Evolutionary conservation across 768 basidiomycete genomes (phyloP).

Genomic region (Leccinum rimulosum): DNA sequence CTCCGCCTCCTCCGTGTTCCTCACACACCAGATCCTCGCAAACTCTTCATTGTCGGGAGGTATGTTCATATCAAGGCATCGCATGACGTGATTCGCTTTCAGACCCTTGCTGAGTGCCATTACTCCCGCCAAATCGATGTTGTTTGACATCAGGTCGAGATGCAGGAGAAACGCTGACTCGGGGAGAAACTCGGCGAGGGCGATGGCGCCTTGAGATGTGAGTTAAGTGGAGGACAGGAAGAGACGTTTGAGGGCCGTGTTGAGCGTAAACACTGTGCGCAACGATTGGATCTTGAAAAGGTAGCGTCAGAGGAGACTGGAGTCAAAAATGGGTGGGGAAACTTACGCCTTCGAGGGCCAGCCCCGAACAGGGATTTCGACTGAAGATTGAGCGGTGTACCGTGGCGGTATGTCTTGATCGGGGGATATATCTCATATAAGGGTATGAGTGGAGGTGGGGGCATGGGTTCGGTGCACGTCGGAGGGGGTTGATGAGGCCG

Average conservation of each 20-base stretch:
- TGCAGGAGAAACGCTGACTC: constrained; percentile 86
- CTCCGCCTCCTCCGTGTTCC: constrained; percentile 92
- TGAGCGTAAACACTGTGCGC: constrained; percentile 89
- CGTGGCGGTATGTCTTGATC: no score
- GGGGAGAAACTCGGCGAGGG: constrained; percentile 93
- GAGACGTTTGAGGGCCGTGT: constrained; percentile 85
- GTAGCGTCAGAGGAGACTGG: neutral
- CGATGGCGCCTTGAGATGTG: constrained; percentile 83
- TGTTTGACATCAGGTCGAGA: constrained; percentile 84
- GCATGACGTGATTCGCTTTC: constrained; percentile 78
- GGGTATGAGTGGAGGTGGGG: no score
- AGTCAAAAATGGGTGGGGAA: constrained; percentile 5
- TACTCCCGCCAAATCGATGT: constrained; percentile 84
- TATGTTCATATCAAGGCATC: constrained; percentile 92
- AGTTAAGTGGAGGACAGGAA: constrained; percentile 85
- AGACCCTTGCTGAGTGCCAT: constrained; percentile 89
- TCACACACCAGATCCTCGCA: constrained; percentile 84
- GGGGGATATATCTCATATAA: no score
- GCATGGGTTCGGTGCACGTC: no score
- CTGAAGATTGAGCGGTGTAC: no score
- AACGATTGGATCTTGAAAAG: constrained; percentile 70
- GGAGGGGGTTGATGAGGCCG: no score
- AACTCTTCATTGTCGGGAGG: constrained; percentile 81
- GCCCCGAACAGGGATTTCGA: no score
- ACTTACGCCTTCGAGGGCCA: constrained; percentile 81